phyloP scores from a whole-genome alignment of 1,284 basidiomycete species.

The Cutaneotrichosporon mucoides region DNA sequence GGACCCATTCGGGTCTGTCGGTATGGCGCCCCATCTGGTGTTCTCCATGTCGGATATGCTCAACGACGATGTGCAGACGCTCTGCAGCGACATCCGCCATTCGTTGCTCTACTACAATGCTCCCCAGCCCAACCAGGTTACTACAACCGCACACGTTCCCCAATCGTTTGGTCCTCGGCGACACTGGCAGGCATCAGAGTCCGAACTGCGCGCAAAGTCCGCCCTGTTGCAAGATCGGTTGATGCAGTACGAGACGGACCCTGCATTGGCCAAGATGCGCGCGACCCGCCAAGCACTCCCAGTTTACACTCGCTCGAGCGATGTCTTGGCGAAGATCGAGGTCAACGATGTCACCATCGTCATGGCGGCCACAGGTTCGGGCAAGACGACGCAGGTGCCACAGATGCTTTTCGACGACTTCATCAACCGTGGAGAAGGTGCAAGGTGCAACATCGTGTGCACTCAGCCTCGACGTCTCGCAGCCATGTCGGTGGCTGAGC shows the following conservation, averaged over 20 bases:
- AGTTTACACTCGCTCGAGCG: constrained; percentile 63
- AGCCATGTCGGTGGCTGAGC: constrained; percentile 87
- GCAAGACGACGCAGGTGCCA: constrained; percentile 94
- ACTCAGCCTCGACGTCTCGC: constrained; percentile 91
- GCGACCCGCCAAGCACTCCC: constrained; percentile 65
- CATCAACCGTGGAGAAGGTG: constrained; percentile 73
- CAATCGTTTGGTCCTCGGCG: not conserved
- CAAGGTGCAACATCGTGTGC: constrained; percentile 84
- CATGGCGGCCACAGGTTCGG: constrained; percentile 93
- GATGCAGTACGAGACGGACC: constrained; percentile 62
- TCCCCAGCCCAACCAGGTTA: constrained; percentile 29
- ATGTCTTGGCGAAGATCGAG: constrained; percentile 66
- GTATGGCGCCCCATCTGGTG: constrained; percentile 65
- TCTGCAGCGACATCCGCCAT: constrained; percentile 64
- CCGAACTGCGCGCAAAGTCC: constrained; percentile 58
- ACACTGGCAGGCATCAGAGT: constrained; percentile 29
- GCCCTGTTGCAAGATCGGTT: constrained; percentile 57
- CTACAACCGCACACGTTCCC: constrained; percentile 7
- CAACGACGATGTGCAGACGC: constrained; percentile 68
- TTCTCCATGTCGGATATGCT: constrained; percentile 67
- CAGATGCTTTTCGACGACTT: constrained; percentile 85
- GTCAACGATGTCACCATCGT: constrained; percentile 84
- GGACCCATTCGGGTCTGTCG: constrained; percentile 48
- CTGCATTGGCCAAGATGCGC: constrained; percentile 64
- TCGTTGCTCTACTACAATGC: constrained; percentile 54